phyloP scores from a whole-genome alignment of 441 rosid genomes.

The Arabidopsis lyrata region DNA sequence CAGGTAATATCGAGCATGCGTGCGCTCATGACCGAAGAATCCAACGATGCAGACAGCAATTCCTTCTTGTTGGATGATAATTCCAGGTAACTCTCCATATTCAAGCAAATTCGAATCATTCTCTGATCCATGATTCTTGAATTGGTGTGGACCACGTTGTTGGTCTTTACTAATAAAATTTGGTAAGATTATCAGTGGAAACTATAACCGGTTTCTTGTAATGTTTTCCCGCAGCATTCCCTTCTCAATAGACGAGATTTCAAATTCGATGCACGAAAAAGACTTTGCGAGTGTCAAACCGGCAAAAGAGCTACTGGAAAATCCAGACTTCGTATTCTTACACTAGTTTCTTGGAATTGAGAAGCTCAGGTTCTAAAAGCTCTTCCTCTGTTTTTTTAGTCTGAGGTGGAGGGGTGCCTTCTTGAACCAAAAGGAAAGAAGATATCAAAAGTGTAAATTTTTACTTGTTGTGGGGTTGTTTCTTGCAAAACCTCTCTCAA shows the following conservation, averaged over 20 bases:
- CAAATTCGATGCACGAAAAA: conserved; percentile 78
- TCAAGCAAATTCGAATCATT: neutral
- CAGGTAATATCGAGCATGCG: conserved; percentile 94
- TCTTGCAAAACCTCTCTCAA: conserved; percentile 33
- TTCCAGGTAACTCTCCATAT: conserved; percentile 56
- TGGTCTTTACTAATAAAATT: neutral
- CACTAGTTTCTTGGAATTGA: conserved; percentile 49
- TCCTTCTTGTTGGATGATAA: conserved; percentile 89
- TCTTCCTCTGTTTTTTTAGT: conserved; percentile 43
- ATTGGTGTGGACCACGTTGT: conserved; percentile 2
- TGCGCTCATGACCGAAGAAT: conserved; percentile 87
- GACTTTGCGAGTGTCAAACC: conserved; percentile 84
- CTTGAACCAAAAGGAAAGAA: conserved; percentile 28
- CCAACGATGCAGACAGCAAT: conserved; percentile 71
- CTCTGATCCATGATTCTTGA: neutral
- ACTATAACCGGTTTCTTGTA: neutral
- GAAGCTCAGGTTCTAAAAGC: conserved; percentile 33
- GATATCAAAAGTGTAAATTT: conserved; percentile 35
- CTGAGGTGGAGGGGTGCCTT: conserved; percentile 31
- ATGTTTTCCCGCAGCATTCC: conserved; percentile 71
- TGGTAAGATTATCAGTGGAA: neutral
- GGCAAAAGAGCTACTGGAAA: conserved; percentile 80
- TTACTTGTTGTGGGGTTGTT: conserved; percentile 41
- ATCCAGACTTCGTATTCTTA: conserved; percentile 88
- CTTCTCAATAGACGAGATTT: conserved; percentile 95